Evolutionary conservation across 805 yeast genomes (phyloP).

Genomic region (Cyberlindnera xylosilytica): DNA sequence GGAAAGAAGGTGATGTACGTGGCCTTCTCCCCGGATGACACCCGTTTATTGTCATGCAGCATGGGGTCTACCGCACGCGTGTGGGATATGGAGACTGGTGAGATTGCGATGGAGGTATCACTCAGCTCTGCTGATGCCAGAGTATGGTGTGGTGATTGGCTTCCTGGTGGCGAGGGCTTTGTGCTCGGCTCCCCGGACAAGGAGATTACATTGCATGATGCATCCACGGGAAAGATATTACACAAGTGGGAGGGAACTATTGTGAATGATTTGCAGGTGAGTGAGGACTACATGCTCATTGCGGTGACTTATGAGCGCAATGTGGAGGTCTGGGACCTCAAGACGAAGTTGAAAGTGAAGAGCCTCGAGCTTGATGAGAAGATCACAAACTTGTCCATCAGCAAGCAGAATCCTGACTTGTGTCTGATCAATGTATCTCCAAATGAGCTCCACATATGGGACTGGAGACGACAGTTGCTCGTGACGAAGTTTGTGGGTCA

Average conservation of each 20-base stretch:
- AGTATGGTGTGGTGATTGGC: conserved; percentile 66
- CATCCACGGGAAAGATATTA: conserved; percentile 27
- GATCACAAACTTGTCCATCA: conserved; percentile 62
- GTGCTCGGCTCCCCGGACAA: conserved; percentile 78
- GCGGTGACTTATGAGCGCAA: conserved; percentile 63
- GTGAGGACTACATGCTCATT: conserved; percentile 61
- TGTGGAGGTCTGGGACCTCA: conserved; percentile 56
- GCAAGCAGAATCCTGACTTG: conserved; percentile 49
- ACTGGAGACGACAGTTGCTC: conserved; percentile 54
- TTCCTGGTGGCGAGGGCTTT: conserved; percentile 53
- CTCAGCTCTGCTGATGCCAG: conserved; percentile 29
- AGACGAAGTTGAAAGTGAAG: conserved; percentile 38
- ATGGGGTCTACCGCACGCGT: conserved; percentile 67
- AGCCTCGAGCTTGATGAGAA: conserved; percentile 52
- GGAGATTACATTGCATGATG: conserved; percentile 48
- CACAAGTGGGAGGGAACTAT: conserved; percentile 38
- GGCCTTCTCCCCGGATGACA: conserved; percentile 75
- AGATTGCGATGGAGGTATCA: conserved; percentile 21
- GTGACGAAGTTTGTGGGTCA: conserved; percentile 69
- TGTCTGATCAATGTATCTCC: conserved; percentile 64
- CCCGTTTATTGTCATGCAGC: conserved; percentile 64
- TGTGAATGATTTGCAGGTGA: conserved; percentile 65
- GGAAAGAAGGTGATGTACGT: conserved; percentile 58
- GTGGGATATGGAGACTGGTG: conserved; percentile 55
- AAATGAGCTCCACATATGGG: conserved; percentile 82